Conservation (phyloP, 2,329 filamentous ascomycete species). For the Aureobasidium uvarum region DNA sequence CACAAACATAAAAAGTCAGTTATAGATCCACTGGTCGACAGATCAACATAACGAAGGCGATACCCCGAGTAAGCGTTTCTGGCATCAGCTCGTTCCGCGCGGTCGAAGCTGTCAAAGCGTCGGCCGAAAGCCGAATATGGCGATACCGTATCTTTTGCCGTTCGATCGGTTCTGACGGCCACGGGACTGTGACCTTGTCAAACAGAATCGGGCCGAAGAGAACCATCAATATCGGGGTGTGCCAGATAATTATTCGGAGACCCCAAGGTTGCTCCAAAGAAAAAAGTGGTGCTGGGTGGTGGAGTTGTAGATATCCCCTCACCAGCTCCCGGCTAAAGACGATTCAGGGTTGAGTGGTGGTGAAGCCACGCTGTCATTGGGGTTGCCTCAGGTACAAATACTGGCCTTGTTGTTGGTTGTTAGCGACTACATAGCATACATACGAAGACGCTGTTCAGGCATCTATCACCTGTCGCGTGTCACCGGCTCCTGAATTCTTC, state of each 20-base stretch:
- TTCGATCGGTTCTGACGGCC: slow-evolving; percentile 3
- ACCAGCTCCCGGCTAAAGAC: slow-evolving; percentile 4
- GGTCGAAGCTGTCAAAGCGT: not conserved
- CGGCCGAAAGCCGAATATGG: not conserved
- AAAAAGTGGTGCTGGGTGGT: slow-evolving; percentile 14
- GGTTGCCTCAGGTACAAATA: not conserved
- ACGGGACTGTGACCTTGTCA: not conserved
- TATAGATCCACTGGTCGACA: not conserved
- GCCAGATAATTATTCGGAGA: slow-evolving; percentile 23
- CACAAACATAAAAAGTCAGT: not conserved
- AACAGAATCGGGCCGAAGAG: slow-evolving; percentile 18
- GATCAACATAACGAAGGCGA: not conserved
- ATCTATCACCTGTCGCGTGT: not conserved
- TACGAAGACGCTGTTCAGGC: not conserved
- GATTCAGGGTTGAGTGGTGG: not conserved
- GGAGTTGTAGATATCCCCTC: not conserved
- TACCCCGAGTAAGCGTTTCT: too few species aligned
- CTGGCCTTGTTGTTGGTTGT: not conserved
- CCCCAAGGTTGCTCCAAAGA: slow-evolving; percentile 10
- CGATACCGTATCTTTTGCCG: not conserved
- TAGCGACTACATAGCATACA: not conserved
- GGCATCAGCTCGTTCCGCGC: too few species aligned
- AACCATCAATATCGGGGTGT: not conserved
- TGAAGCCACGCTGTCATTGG: slow-evolving; percentile 21
- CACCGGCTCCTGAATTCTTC: not conserved